Base-by-base conservation (phyloP, 768 basidiomycete genomes). In the Megacollybia marginata region DNA sequence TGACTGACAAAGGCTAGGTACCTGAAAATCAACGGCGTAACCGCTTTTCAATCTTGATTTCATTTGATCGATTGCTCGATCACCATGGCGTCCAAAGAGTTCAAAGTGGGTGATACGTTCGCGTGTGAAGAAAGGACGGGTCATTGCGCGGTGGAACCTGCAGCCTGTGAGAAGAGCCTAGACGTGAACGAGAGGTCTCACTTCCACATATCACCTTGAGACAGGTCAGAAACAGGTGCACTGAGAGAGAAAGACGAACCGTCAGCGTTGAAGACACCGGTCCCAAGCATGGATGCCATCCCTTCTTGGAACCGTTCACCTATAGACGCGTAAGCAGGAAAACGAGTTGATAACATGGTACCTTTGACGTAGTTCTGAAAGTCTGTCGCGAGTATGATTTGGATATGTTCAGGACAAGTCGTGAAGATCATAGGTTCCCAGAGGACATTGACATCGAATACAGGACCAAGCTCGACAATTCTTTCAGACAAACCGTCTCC, bases 211-310 rank as follows among this genome's bases (percentile, higher is more conserved):
- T 74, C 72, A 32, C 66, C 70, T 71, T 42, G 18, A 19, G 42
- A 40, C 8, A 32, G n/a, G 47, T 62, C 35, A 55, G 69, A 65
- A 69, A 67, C 69, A 69, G 71, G 33, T 67, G 60, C 28, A 59
- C 62, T 66, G 42, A 47, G 48, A 11, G 23, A 49, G 4, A 10
- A 5, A 38, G 31, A 48, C 68, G 51, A 55, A 74, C 82, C 82
- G 48, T 85, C 82, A 12, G 80, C 78, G 54, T 85, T 85, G 60
- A 86, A 86, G 4, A 85, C 79, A 0, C 85, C 85, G 10, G 72
- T 71, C 0, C 85, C 85, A 13, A 85, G 62, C 10, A 84, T 69
- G 1, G 72, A 68, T 4, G 63, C 61, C 69, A 77, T 70, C 13
- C 65, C 65, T 18, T 63, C 53, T 43, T 65, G 70, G 45, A 81